Evolutionary conservation across 345 rosid species (phyloP).

Genomic region (Aquilaria malaccensis): DNA sequence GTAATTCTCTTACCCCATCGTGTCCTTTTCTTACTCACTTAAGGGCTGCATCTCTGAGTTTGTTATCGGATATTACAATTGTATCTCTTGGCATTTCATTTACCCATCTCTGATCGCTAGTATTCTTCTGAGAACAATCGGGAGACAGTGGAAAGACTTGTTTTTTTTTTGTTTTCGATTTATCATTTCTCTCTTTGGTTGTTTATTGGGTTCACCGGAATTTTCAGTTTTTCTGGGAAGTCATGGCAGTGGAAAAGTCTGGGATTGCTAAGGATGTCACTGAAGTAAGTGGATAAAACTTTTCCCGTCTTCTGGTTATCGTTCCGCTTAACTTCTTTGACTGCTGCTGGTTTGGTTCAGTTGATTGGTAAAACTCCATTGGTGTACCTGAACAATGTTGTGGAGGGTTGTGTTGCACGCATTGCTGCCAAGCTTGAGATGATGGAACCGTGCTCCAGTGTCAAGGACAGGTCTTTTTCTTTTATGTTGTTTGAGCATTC

Average conservation of each 20-base stretch:
- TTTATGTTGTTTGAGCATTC: not conserved
- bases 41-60: no score
- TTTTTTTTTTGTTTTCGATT: no score
- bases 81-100: no score
- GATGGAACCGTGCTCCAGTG: conserved; percentile 78
- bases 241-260: conserved; percentile 40
- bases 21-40: no score
- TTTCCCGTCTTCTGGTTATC: not conserved
- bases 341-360: conserved; percentile 18
- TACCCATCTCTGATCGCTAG: no score
- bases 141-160: no score
- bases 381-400: conserved; percentile 66
- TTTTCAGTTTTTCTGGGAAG: conserved; percentile 21
- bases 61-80: no score
- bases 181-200: no score
- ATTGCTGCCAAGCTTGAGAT: conserved; percentile 81
- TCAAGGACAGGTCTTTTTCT: conserved; percentile 60
- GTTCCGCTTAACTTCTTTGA: not conserved
- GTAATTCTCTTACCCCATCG: no score
- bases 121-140: no score
- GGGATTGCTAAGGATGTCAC: conserved; percentile 79
- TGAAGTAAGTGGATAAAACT: conserved; percentile 31
- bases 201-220: not conserved
- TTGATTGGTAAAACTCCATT: conserved; percentile 82
- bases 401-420: conserved; percentile 70